A percentile compares a stretch with the other conserved stretches of the same genome.
phyloP scores from a whole-genome alignment of 2,329 filamentous ascomycete genomes.

The Arthroderma sp. region DNA sequence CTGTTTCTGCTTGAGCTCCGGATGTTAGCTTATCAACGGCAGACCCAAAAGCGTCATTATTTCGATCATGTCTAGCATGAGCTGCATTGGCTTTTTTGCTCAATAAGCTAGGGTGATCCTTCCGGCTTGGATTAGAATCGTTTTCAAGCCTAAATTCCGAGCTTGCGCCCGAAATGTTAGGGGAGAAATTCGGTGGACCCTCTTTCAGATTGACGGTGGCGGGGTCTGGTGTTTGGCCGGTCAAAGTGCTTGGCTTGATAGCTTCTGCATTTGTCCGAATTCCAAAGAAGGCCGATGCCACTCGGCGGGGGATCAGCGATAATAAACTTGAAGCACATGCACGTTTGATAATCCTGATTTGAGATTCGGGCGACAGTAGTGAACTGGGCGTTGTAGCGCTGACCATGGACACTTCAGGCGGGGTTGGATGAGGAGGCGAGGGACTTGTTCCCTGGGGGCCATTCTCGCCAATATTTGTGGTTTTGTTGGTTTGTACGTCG shows the following conservation, averaged over 20 bases:
- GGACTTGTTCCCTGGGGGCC: constrained; percentile 3
- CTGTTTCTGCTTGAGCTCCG: neutral
- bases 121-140: constrained; percentile 7
- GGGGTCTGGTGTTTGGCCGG: neutral
- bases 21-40: neutral
- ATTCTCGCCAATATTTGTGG: neutral
- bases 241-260: constrained; percentile 3
- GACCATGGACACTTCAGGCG: constrained; percentile 3
- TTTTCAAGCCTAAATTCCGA: constrained; percentile 5
- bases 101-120: neutral
- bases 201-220: neutral
- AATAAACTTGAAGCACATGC: constrained; percentile 32
- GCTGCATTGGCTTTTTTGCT: neutral
- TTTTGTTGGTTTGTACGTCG: constrained; percentile 9
- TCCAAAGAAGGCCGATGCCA: constrained; percentile 23
- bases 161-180: constrained; percentile 6
- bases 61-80: neutral
- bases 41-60: neutral
- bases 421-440: constrained; percentile 11
- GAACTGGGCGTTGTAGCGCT: constrained; percentile 7
- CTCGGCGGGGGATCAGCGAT: constrained; percentile 29
- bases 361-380: constrained; percentile 15
- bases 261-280: constrained; percentile 4
- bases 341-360: constrained; percentile 30
- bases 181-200: neutral